Percentiles rank a stretch among this genome's conserved stretches.
phyloP scores from a whole-genome alignment of 2,329 filamentous ascomycete genomes.

The Penicillium sp. region DNA sequence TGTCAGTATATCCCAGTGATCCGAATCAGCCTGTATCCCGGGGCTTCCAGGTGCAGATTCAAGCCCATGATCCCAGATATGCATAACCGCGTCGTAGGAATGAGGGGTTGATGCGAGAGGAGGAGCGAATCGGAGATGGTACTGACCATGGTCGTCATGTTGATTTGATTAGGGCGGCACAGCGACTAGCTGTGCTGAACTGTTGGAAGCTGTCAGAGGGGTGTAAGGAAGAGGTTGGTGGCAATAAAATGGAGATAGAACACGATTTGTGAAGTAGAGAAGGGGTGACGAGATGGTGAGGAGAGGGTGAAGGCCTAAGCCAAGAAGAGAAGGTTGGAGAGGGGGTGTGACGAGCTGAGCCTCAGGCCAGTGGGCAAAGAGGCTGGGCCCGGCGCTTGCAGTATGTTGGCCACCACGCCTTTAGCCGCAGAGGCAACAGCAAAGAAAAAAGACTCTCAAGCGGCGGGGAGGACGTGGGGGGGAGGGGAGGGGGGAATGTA shows the following conservation, averaged over 20 bases:
- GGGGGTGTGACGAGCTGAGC: conserved; percentile 20
- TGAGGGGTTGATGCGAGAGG: too few species aligned
- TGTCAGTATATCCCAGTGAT: conserved; percentile 19
- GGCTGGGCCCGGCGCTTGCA: conserved; percentile 13
- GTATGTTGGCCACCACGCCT: conserved; percentile 17
- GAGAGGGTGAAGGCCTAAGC: conserved; percentile 7
- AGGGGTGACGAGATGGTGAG: conserved; percentile 9
- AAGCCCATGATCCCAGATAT: neutral
- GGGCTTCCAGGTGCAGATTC: neutral
- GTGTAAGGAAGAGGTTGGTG: conserved; percentile 14
- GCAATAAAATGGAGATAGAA: conserved; percentile 3
- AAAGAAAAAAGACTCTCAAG: neutral
- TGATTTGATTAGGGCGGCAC: conserved; percentile 30
- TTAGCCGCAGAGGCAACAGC: neutral
- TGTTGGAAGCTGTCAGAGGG: conserved; percentile 18
- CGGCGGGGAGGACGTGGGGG: neutral
- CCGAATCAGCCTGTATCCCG: neutral
- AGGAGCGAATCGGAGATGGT: conserved; percentile 5
- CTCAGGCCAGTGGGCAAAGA: conserved; percentile 21
- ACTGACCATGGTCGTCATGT: conserved; percentile 47
- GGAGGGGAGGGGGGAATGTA: neutral
- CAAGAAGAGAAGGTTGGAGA: conserved; percentile 5
- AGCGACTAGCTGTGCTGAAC: conserved; percentile 34
- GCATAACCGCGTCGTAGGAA: neutral
- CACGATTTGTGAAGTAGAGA: conserved; percentile 1